A percentile compares a stretch with the other conserved stretches of the same genome.
Conservation (phyloP, 1,139 yeast genomes). For the Nakaseomyces delphensis region DNA sequence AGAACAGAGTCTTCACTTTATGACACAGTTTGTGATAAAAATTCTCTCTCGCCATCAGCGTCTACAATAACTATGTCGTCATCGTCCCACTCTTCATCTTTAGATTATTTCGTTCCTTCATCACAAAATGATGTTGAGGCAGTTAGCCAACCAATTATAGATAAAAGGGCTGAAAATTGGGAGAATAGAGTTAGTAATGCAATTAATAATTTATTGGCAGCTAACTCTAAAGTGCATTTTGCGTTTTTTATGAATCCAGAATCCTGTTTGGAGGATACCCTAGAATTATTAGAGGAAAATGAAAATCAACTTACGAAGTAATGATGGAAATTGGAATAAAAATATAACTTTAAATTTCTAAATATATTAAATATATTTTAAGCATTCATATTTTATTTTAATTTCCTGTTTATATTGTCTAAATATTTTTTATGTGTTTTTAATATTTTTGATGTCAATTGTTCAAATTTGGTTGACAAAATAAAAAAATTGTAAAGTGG, state of each 20-base stretch:
- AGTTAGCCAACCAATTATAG: slow-evolving; percentile 18
- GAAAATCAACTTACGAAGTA: neutral
- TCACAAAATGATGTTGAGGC: slow-evolving; percentile 22
- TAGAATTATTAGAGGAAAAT: neutral
- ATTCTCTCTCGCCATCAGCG: neutral
- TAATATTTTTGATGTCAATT: no score
- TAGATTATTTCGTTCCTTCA: slow-evolving; percentile 19
- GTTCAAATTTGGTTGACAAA: no score
- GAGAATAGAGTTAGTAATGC: slow-evolving; percentile 35
- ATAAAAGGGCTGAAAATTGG: slow-evolving; percentile 39
- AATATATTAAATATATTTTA: no score
- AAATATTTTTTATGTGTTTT: no score
- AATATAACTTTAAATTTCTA: no score
- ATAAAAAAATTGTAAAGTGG: no score
- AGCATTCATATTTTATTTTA: no score
- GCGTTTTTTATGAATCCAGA: slow-evolving; percentile 29
- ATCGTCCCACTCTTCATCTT: slow-evolving; percentile 8
- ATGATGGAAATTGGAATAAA: neutral
- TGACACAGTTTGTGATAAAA: slow-evolving; percentile 11
- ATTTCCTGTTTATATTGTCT: no score
- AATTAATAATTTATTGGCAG: slow-evolving; percentile 19
- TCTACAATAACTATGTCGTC: slow-evolving; percentile 8
- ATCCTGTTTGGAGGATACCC: slow-evolving; percentile 21
- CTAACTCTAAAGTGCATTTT: slow-evolving; percentile 17
- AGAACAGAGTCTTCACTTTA: slow-evolving; percentile 11